Base-by-base conservation (phyloP, 495 filamentous ascomycete genomes). In the Podospora tetraspora region DNA sequence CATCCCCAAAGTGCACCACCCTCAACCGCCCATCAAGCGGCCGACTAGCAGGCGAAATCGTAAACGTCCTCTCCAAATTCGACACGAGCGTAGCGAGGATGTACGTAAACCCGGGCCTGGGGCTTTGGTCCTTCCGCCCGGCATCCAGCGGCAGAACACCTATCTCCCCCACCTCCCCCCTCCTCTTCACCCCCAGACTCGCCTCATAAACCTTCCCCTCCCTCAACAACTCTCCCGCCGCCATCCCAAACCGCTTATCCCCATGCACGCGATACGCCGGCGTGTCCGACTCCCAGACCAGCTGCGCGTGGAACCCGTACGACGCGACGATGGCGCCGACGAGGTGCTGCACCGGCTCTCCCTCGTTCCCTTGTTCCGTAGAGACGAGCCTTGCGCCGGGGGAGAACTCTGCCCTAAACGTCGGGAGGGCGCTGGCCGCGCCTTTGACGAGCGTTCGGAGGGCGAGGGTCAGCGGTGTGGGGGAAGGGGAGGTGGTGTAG, bases 271-370 rank as follows among this genome's bases (percentile, higher is more conserved):
- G 89, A 72, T 92, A 93, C 62, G 86, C 89, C 1, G 83, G 78
- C 1, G 93, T 92, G 73, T 97, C 93, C 75, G 90, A 92, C 77
- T 96, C 92, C 57, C 91, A 93, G 25, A 98, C 93, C 0, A 98
- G 79, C 16, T 87, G 84, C 37, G 94, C 91, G 75, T 98, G 94
- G 67, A 97, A 85, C 43, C 90, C 94, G 87, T 93, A 96, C 70
- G 89, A 92, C 30, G 88, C 87, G 13, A 97, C 93, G 32, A 97
- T 90, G 13, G 89, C 89, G n/a, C 92, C 92, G 71, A 87, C 84
- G 23, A 94, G 77, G 58, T 78, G 8, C 29, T 29, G 16, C 66
- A 27, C 5, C 62, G 29, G 5, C n/a, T 30, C 24, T 3, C 12
- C 32, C 12, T 9, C 11, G 12, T 12, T 2, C 32, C 4, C 32